Evolutionary conservation across 176 grass and related monocot genomes (phyloP).

Genomic region (Saccharum officinarum): DNA sequence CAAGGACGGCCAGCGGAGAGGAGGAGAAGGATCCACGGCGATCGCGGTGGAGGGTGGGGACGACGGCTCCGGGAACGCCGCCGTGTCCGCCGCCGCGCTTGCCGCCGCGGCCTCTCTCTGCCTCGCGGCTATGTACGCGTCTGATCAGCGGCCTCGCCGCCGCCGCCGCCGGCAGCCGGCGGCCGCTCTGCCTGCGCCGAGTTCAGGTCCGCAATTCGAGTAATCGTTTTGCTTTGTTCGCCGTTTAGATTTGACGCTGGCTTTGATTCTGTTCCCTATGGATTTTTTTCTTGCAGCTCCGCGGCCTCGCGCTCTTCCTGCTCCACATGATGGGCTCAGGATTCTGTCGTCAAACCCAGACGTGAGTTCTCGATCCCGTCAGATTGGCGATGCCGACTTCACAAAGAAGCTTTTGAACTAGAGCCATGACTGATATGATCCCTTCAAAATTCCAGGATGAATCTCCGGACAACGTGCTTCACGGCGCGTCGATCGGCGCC

Average conservation of each 20-base stretch:
- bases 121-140: background rate
- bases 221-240: background rate
- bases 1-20: background rate
- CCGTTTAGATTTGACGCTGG: background rate
- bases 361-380: slow-evolving; percentile 17
- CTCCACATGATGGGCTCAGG: slow-evolving; percentile 32
- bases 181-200: background rate
- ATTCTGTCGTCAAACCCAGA: slow-evolving; percentile 24
- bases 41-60: background rate
- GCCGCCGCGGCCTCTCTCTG: slow-evolving; percentile 1
- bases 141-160: slow-evolving; percentile 3
- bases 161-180: background rate
- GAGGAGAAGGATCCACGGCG: background rate
- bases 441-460: background rate
- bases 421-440: background rate
- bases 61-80: background rate
- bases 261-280: background rate
- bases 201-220: slow-evolving; percentile 20
- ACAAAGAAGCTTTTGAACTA: background rate
- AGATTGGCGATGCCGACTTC: background rate
- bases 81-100: background rate
- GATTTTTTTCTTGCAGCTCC: background rate
- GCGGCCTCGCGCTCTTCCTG: slow-evolving; percentile 19
- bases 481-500: slow-evolving; percentile 45
- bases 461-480: slow-evolving; percentile 26